These are phyloP conservation scores for Saccharomyces kudriavzevii DNA, from an alignment of 805 yeast species.

Conservation along the genomic window DNA sequence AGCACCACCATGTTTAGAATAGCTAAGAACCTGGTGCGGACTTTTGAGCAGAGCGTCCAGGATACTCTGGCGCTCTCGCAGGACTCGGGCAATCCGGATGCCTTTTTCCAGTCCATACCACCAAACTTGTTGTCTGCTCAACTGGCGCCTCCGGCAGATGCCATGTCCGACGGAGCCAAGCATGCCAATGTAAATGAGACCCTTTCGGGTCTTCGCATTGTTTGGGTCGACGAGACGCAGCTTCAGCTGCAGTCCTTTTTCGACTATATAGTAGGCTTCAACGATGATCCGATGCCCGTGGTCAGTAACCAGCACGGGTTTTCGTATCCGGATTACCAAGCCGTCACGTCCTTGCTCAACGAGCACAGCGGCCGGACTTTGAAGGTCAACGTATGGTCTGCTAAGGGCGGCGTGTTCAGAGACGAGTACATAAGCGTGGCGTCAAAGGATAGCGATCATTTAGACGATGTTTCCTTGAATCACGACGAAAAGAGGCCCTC, in stretches of 20 bases:
- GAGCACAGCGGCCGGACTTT: conserved; percentile 31
- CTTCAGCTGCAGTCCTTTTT: conserved; percentile 75
- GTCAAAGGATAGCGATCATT: conserved; percentile 22
- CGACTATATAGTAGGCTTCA: conserved; percentile 75
- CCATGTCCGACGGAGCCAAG: conserved; percentile 9
- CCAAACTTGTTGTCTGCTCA: conserved; percentile 26
- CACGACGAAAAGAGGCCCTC: conserved; percentile 17
- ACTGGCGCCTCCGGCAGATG: neutral
- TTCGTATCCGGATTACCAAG: conserved; percentile 37
- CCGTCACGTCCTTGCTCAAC: conserved; percentile 24
- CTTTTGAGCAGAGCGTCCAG: conserved; percentile 39
- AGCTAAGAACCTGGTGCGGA: conserved; percentile 54
- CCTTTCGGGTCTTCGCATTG: conserved; percentile 49
- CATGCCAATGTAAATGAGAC: conserved; percentile 24
- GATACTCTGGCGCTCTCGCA: conserved; percentile 33
- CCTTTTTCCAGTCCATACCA: conserved; percentile 32
- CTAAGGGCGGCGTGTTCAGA: conserved; percentile 66
- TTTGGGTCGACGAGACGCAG: conserved; percentile 42
- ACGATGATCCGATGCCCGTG: conserved; percentile 53
- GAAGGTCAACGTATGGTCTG: conserved; percentile 67
- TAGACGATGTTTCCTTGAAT: conserved; percentile 26
- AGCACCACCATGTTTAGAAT: conserved; percentile 46
- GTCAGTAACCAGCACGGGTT: conserved; percentile 29
- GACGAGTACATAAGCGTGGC: conserved; percentile 30
- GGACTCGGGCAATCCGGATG: conserved; percentile 27